Percentiles rank a stretch among this genome's conserved stretches.
Evolutionary conservation across 2,329 filamentous ascomycete species (phyloP).

Genomic region (Trichoderma koningii): DNA sequence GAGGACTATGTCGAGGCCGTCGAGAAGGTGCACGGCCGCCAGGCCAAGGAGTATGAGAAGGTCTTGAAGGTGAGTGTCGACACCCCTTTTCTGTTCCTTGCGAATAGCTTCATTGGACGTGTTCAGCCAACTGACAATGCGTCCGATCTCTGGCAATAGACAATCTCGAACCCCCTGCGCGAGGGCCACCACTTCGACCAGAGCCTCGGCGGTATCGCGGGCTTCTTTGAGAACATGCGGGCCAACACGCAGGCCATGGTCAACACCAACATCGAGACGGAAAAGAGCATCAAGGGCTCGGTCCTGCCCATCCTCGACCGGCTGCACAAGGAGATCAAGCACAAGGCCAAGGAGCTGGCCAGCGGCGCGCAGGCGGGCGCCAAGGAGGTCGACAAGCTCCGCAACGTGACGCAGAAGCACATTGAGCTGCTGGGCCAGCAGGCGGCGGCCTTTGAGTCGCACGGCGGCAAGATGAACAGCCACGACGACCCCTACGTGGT

Average conservation of each 20-base stretch:
- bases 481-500: constrained; percentile 86
- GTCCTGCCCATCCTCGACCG: constrained; percentile 88
- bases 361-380: constrained; percentile 79
- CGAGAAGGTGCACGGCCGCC: constrained; percentile 80
- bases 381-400: constrained; percentile 90
- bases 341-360: constrained; percentile 87
- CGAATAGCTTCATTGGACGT: not conserved
- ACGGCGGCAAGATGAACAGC: constrained; percentile 69
- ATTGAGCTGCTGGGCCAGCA: constrained; percentile 92
- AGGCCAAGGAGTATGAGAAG: constrained; percentile 94
- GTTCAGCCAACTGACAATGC: not conserved
- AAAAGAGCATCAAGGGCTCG: constrained; percentile 82
- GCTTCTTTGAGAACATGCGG: constrained; percentile 92
- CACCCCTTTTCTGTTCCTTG: not conserved
- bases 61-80: constrained; percentile 68
- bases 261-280: constrained; percentile 87
- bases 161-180: constrained; percentile 79
- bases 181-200: constrained; percentile 95
- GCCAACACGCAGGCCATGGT: constrained; percentile 88
- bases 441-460: constrained; percentile 76
- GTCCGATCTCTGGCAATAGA: constrained; percentile 48
- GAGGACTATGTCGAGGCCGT: constrained; percentile 86
- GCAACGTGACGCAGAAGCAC: constrained; percentile 85
- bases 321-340: constrained; percentile 94
- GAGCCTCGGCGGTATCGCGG: constrained; percentile 79